Base-by-base conservation (phyloP, 768 basidiomycete species). In the Hydnomerulius pinastri region DNA sequence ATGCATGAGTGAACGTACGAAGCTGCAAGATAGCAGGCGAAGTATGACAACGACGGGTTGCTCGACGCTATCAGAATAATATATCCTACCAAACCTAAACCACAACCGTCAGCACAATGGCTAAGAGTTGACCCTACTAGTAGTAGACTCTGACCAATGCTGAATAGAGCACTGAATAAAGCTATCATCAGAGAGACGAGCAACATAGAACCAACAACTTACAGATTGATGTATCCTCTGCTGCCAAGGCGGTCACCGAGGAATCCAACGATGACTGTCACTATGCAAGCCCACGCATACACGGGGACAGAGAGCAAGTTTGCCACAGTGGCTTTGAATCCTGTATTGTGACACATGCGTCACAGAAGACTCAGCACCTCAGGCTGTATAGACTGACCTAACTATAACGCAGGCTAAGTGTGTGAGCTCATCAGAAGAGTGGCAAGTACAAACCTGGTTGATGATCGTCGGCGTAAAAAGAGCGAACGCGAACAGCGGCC, bases 261-360 rank as follows among this genome's bases (percentile, higher is more conserved):
- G 50, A 83, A 73, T 15, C 87, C 87, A 39, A 87, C 70, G 27
- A 71, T 50, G 53, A 79, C 76, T 4, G 89, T 90, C 59, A 87
- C 70, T 30, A 87, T 64, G 57, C 86, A 86, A 17, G 83, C 81
- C 79, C 85, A 87, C 5, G 76, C 79, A 60, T 90, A 90, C 24
- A 90, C 85, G 2, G 89, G 88, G 4, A 90, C 87, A 0, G 86
- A 86, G 13, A 92, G 72, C 10, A 91, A 64, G 60, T 91, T 90
- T 2, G 88, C 86, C 21, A 73, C 66, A 1, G 85, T 89, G 10
- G 86, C 81, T 32, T 69, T 65, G 69, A 77, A 87, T 4, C 84
- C 85, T 79, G 50, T 35, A 29, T 48, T 50, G 18, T 12, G 21
- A 47, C 43, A 11, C 25, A 50, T 40, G 43, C n/a, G n/a, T n/a